A percentile compares a stretch with the other conserved stretches of the same genome.
phyloP scores from a whole-genome alignment of 2,329 filamentous ascomycete genomes.

The Fusarium globosum region DNA sequence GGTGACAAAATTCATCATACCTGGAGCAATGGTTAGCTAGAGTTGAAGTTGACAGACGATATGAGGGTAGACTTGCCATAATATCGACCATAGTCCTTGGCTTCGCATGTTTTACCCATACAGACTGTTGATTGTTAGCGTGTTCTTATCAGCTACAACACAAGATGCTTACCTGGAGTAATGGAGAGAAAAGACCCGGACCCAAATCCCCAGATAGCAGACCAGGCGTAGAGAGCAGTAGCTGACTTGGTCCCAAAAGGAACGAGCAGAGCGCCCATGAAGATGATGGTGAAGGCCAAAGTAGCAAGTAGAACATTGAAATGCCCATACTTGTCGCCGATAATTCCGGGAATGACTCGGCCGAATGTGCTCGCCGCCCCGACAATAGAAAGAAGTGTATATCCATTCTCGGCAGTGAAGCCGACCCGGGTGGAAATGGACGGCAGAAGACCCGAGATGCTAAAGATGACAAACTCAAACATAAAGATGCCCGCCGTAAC shows the following conservation, averaged over 20 bases:
- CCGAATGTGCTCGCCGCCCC: slow-evolving; percentile 57
- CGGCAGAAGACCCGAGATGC: slow-evolving; percentile 58
- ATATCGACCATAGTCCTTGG: slow-evolving; percentile 59
- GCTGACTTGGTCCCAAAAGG: slow-evolving; percentile 56
- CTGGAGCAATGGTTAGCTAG: slow-evolving; percentile 39
- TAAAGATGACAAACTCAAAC: slow-evolving; percentile 62
- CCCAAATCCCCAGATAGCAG: slow-evolving; percentile 60
- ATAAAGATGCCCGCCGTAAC: slow-evolving; percentile 56
- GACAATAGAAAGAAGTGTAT: slow-evolving; percentile 57
- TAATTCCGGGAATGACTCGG: slow-evolving; percentile 56
- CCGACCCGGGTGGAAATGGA: slow-evolving; percentile 54
- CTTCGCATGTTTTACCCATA: slow-evolving; percentile 58
- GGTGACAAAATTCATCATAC: slow-evolving; percentile 59
- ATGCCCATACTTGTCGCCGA: slow-evolving; percentile 56
- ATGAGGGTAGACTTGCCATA: slow-evolving; percentile 39
- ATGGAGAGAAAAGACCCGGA: slow-evolving; percentile 60
- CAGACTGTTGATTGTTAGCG: slow-evolving; percentile 50
- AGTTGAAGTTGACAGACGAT: not conserved
- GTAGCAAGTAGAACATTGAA: slow-evolving; percentile 53
- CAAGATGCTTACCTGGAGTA: slow-evolving; percentile 42
- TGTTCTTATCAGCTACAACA: accelerated
- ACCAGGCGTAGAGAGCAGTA: slow-evolving; percentile 56
- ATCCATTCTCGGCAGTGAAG: slow-evolving; percentile 53
- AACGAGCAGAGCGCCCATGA: slow-evolving; percentile 57
- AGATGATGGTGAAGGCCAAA: slow-evolving; percentile 50